Base-by-base conservation (phyloP, 495 filamentous ascomycete genomes). In the Lepidopterella palustris region DNA sequence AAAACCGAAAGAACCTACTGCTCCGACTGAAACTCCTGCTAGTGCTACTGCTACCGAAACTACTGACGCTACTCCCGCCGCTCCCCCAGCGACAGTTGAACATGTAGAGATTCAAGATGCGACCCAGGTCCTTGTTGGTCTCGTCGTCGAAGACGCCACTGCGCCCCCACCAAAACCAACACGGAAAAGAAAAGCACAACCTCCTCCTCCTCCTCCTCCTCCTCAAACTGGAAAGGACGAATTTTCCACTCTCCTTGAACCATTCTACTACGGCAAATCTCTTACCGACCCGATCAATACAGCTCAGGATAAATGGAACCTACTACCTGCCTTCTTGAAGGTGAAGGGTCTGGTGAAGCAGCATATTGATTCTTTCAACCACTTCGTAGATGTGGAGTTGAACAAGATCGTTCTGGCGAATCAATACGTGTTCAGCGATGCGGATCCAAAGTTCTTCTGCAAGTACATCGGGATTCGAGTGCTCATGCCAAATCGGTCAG, bases 331-430 rank as follows among this genome's bases (percentile, higher is more conserved):
- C 3, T 99, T 97, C 69, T 78, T 99, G 50, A 96, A 96, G 70
- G 91, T 96, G 66, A 99, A 99, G 72, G 93, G 91, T 35, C 74
- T 96, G 57, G 89, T 96, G 48, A 96, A 96, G 74, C 91, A 96
- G 73, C 93, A 99, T 72, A 92, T 97, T 73, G 95, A 99, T 75
- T 97, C 93, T 28, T 99, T 88, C 80, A 95, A 99, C 74, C 95
- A 88, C 72, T 96, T 99, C 65, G 85, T 97, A 54, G 89, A 97
- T 57, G 85, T 92, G 20, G 91, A 96, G 68, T 80, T 99, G 71
- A 95, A 96, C 73, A 89, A 97, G 65, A 97, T 99, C 56, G 86
- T 99, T 57, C 82, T 87, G 67, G 89, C 91, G 24, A 97, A 96
- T 71, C 83, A 84, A 31, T 82, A 79, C 8, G 85, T 99, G 57